Evolutionary conservation across 345 rosid genomes (phyloP).

Genomic region (Pugionium dolabratum): DNA sequence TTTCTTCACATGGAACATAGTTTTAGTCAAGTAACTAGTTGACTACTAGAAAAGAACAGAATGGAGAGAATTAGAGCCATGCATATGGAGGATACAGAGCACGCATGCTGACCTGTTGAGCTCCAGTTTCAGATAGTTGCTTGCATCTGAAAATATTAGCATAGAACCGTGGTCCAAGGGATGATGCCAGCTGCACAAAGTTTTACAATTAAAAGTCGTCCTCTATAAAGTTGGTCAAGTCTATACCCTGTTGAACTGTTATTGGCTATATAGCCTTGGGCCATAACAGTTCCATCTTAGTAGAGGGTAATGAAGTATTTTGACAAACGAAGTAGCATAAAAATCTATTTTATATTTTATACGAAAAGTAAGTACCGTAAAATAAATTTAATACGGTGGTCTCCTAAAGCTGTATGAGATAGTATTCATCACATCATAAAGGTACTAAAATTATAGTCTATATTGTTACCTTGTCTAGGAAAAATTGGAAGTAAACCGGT

Average conservation of each 20-base stretch:
- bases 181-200: constrained; percentile 87
- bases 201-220: background rate
- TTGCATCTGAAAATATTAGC: constrained; percentile 95
- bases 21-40: constrained; percentile 21
- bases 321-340: constrained; percentile 1
- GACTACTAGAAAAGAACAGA: constrained; percentile 5
- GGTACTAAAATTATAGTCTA: background rate
- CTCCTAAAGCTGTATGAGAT: constrained; percentile 10
- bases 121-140: constrained; percentile 97
- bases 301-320: constrained; percentile 5
- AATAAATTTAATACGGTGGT: background rate
- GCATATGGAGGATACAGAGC: constrained; percentile 17
- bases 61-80: constrained; percentile 10
- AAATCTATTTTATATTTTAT: background rate
- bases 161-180: constrained; percentile 94
- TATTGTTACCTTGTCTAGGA: constrained; percentile 41
- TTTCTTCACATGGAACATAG: background rate
- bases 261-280: constrained; percentile 3
- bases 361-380: constrained; percentile 2
- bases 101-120: constrained; percentile 69
- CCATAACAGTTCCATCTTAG: constrained; percentile 1
- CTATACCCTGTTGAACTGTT: constrained; percentile 20
- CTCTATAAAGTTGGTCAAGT: constrained; percentile 51
- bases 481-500: constrained; percentile 42
- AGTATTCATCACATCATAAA: constrained; percentile 42